Conservation (phyloP, 176 grass and related monocot species). For the Zoysia pacifica region DNA sequence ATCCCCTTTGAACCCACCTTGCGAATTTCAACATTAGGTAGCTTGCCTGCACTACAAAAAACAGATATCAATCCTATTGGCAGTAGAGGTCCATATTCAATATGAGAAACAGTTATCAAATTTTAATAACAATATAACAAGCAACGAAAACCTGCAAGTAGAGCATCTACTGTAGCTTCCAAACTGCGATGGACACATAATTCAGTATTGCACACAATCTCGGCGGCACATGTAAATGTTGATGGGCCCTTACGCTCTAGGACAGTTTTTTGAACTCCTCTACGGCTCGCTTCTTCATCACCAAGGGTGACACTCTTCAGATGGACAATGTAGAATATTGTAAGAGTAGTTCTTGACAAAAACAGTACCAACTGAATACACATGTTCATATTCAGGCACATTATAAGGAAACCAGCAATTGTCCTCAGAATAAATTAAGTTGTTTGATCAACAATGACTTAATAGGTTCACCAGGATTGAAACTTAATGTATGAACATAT, state of each 20-base stretch:
- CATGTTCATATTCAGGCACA: neutral
- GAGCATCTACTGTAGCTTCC: conserved; percentile 82
- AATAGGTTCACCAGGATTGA: neutral
- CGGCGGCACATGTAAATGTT: conserved; percentile 85
- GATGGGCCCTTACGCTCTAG: conserved; percentile 80
- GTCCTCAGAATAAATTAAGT: neutral
- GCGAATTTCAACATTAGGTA: conserved; percentile 73
- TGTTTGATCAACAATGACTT: neutral
- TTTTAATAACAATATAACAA: conserved; percentile 19
- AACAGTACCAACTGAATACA: neutral
- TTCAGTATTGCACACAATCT: conserved; percentile 93
- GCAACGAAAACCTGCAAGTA: conserved; percentile 72
- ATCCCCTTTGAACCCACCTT: conserved; percentile 50
- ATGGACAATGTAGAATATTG: conserved; percentile 17
- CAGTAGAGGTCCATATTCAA: neutral
- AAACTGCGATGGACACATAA: conserved; percentile 64
- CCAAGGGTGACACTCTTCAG: conserved; percentile 83
- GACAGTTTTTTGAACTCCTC: conserved; percentile 89
- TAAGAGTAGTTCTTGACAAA: conserved; percentile 13
- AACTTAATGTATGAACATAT: neutral
- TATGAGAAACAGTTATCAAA: neutral
- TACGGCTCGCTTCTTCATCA: conserved; percentile 84
- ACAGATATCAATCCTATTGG: neutral
- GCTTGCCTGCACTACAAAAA: conserved; percentile 58
- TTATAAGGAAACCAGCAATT: neutral